Base-by-base conservation (phyloP, 805 yeast genomes). In the Priceomyces haplophilus region DNA sequence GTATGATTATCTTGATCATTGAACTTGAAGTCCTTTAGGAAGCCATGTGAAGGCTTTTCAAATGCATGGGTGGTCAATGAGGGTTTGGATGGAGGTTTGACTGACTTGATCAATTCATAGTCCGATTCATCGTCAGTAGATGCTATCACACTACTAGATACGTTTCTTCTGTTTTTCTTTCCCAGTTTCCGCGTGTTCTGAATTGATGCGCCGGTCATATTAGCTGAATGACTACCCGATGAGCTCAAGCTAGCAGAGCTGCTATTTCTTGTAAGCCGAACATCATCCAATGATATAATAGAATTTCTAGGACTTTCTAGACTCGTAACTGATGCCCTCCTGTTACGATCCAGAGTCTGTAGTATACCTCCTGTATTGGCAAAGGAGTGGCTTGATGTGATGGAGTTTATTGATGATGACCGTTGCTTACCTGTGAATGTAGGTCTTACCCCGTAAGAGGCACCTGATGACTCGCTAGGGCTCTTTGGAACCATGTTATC, bases 291-390 rank as follows among this genome's bases (percentile, higher is more conserved):
- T 8, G 70, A 64, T 4, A 65, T 67, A 12, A 69, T 68, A 20
- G 70, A 64, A 47, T 69, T 69, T 32, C 73, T 54, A 3, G 73
- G 72, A 49, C 65, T 60, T 36, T 64, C 74, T 38, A 67, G 44
- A 49, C 69, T 61, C 15, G 61, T 63, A 10, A 67, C 59, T 11
- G 70, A 63, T 59, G 67, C 56, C 47, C 69, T 62, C 33, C 73
- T 49, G 17, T 54, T 52, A 25, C 57, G 55, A 24, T 51, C 54
- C 37, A 57, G 52, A 8, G 50, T 48, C 3, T 48, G 41, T 17
- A 32, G 4, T 15, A 23, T 36, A n/a, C 24, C 23, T 23, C 31
- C 20, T 7, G 39, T 29, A 25, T 35, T 42, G 16, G 40, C 43
- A 17, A 46, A 39, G 3, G 62, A 58, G 20, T 58, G 63, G 30